phyloP scores from a whole-genome alignment of 768 basidiomycete species.

The Suillus lakei region DNA sequence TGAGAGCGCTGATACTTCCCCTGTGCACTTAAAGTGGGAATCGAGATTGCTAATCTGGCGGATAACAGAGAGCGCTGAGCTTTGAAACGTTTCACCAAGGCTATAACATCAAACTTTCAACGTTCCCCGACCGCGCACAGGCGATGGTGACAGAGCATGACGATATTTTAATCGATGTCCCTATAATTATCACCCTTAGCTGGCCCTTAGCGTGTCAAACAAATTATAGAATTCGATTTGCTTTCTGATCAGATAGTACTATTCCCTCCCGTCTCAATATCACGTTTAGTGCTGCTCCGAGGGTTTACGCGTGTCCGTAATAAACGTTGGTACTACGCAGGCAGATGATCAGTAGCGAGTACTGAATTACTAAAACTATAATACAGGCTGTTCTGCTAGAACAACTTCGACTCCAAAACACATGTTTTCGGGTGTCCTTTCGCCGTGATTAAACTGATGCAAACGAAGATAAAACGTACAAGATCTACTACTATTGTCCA shows the following conservation, averaged over 20 bases:
- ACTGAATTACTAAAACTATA: neutral
- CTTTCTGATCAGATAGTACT: neutral
- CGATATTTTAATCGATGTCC: neutral
- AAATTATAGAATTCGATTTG: neutral
- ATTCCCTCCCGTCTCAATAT: neutral
- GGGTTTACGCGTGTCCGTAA: neutral
- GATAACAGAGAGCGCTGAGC: neutral
- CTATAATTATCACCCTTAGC: neutral
- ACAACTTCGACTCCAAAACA: constrained; percentile 8
- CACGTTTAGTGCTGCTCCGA: neutral
- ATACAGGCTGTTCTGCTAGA: neutral
- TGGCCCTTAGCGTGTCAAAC: neutral
- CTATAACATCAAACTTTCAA: neutral
- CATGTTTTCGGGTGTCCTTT: neutral
- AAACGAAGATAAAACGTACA: constrained; percentile 4
- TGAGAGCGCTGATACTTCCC: neutral
- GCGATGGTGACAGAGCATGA: neutral
- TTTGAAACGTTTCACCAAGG: neutral
- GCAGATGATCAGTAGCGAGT: neutral
- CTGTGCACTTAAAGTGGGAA: neutral
- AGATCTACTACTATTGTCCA: neutral
- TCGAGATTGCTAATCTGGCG: neutral
- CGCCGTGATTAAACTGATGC: neutral
- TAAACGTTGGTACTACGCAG: neutral
- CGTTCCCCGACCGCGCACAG: neutral